phyloP scores from a whole-genome alignment of 345 rosid species.

The Salix dunnii region DNA sequence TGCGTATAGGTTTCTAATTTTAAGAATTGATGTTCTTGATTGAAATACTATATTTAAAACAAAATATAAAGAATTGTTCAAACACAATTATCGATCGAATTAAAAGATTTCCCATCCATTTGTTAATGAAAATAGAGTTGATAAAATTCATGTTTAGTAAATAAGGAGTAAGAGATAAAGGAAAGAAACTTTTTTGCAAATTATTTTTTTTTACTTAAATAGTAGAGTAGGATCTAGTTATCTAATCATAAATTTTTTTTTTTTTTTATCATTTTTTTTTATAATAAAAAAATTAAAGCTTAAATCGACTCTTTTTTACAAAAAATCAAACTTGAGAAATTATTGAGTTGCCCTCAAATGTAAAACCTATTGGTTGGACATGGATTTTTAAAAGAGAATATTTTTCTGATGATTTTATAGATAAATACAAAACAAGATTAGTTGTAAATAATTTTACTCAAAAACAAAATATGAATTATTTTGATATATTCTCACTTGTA shows the following conservation, averaged over 20 bases:
- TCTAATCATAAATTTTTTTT: not conserved
- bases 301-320: not conserved
- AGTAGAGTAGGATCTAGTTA: not conserved
- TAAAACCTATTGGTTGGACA: not conserved
- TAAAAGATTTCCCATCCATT: not conserved
- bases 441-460: no score
- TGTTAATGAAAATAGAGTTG: no score
- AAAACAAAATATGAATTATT: no score
- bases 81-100: not conserved
- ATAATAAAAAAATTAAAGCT: not conserved
- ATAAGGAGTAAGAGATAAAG: not conserved
- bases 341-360: not conserved
- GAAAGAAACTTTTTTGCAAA: not conserved
- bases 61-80: not conserved
- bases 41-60: not conserved
- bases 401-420: no score
- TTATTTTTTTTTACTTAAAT: not conserved
- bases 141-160: not conserved
- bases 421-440: no score
- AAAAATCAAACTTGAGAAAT: not conserved
- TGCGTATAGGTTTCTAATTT: no score
- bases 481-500: no score
- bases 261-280: no score
- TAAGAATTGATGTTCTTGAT: not conserved
- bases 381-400: no score